phyloP scores from a whole-genome alignment of 176 grass and related monocot genomes.

The Bromus sterilis region DNA sequence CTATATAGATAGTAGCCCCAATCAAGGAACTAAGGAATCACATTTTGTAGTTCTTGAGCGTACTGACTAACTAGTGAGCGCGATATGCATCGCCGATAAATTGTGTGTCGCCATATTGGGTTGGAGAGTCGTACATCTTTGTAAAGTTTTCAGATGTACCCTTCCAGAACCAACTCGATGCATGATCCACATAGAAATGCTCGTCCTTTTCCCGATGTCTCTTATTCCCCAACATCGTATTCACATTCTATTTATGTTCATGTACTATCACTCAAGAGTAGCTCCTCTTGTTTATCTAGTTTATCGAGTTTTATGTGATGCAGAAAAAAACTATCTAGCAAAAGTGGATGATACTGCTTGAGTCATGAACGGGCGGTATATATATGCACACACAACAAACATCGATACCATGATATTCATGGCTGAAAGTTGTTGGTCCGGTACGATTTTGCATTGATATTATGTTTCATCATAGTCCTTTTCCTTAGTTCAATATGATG shows the following conservation, averaged over 20 bases:
- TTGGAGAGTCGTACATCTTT: neutral
- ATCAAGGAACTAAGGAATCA: no score
- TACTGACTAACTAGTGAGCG: no score
- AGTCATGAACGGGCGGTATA: neutral
- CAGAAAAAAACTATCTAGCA: neutral
- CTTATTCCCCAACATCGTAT: neutral
- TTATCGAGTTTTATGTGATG: neutral
- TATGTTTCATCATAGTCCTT: neutral
- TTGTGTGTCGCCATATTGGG: neutral
- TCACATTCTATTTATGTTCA: neutral
- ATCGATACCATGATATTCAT: neutral
- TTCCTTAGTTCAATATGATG: neutral
- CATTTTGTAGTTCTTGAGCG: no score
- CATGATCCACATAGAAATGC: neutral
- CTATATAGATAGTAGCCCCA: no score
- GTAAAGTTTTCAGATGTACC: neutral
- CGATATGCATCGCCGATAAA: neutral
- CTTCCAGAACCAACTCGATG: neutral
- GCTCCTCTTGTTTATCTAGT: neutral
- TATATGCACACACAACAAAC: neutral
- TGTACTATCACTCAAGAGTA: neutral
- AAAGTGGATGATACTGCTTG: neutral
- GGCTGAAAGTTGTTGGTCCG: neutral
- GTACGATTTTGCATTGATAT: neutral
- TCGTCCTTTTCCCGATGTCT: neutral